A percentile compares a stretch with the other conserved stretches of the same genome.
These are phyloP conservation scores for Ganoderma lingzhi DNA, from an alignment of 1,284 basidiomycete species.

Conservation along the genomic window DNA sequence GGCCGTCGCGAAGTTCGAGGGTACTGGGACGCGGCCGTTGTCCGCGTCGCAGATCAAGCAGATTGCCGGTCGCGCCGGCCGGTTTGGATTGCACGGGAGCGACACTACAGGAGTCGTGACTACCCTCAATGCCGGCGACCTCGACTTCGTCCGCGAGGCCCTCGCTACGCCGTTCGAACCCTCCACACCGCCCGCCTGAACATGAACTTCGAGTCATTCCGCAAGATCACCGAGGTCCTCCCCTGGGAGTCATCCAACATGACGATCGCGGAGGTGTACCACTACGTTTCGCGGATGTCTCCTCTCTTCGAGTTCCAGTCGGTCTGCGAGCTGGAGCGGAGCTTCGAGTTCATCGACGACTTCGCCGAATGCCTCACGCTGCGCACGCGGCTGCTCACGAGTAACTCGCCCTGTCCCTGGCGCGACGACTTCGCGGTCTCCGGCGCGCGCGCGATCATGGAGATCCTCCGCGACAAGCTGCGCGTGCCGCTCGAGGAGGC, in stretches of 20 bases:
- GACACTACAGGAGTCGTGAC: conserved; percentile 74
- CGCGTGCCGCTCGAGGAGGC: conserved; percentile 31
- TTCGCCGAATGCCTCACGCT: conserved; percentile 38
- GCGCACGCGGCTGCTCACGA: conserved; percentile 37
- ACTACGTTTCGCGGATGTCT: conserved; percentile 40
- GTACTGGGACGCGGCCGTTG: conserved; percentile 58
- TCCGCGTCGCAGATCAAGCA: conserved; percentile 91
- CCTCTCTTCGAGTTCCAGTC: conserved; percentile 36
- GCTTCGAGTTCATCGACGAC: conserved; percentile 38
- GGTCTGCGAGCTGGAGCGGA: conserved; percentile 17
- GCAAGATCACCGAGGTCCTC: conserved; percentile 45
- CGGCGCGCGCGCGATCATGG: conserved; percentile 34
- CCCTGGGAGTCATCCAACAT: conserved; percentile 41
- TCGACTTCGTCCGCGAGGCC: conserved; percentile 63
- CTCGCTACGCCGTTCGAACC: conserved; percentile 48
- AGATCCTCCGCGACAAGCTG: conserved; percentile 32
- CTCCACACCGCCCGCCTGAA: conserved; percentile 47
- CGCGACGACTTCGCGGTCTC: conserved; percentile 36
- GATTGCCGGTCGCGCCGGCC: conserved; percentile 95
- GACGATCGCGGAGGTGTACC: conserved; percentile 35
- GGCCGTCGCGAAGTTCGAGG: conserved; percentile 79
- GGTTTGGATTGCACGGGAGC: conserved; percentile 78
- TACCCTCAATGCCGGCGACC: conserved; percentile 72
- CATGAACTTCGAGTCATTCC: conserved; percentile 37
- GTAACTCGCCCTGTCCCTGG: conserved; percentile 38